Evolutionary conservation across 2,329 filamentous ascomycete genomes (phyloP), one percentile per base, ranked within the genome.

Genomic region (Alternaria incomplexa): DNA sequence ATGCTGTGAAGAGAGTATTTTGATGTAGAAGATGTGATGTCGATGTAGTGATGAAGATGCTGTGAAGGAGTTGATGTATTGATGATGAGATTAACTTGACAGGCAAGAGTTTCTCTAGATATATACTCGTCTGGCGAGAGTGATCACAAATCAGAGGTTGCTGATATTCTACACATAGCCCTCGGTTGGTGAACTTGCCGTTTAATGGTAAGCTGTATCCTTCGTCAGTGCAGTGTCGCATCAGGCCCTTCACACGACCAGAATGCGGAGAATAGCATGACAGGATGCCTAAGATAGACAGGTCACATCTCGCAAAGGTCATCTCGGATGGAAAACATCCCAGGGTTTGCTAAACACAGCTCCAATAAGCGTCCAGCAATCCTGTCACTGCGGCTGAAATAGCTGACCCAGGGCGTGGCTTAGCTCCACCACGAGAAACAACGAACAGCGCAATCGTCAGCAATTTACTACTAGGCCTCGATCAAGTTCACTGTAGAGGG

Each of bases 51-150:
- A 44, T 44, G 52, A 62, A 56, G 13, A 25, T 8, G 23, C 9
- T 52, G 25, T 30, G 12, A 25, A 23, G 56, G 5, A 30, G 23
- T 2, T 59, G 28, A 15, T 32, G 20, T 6, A 17, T 36, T 51
- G 53, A 26, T 17, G 65, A 48, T 67, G 58, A 73, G 61, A 68
- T 70, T 61, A 64, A 45, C 30, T 62, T 47, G 54, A 64, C 59
- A n/a, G 51, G 50, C 56, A 25, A 63, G 46, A 53, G 54, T 26
- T 36, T 20, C 20, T 5, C 20, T 13, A 44, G 28, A 47, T 56
- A 67, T 73, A 71, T 71, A 72, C 25, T 46, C 44, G 13, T n/a
- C 15, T 46, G 15, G 11, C 23, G 30, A 32, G 17, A 32, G 50
- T 11, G 28, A 28, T 46, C 50, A 28, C 20, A 13, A 30, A 62